Evolutionary conservation across 345 rosid genomes (phyloP), one percentile per base, ranked within the genome.

Genomic region (Crucihimalaya himalaica): DNA sequence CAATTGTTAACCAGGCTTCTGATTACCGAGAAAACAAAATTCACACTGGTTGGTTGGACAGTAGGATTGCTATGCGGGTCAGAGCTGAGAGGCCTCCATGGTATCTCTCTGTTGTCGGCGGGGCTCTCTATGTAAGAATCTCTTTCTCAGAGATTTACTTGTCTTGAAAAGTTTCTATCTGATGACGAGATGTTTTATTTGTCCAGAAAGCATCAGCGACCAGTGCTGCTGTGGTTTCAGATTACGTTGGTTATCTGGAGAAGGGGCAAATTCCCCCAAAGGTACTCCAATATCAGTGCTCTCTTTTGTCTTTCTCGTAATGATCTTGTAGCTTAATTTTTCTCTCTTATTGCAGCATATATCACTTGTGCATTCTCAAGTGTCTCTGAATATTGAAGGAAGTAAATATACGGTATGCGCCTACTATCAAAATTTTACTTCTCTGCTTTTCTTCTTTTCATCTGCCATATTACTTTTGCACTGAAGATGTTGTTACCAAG

Each of bases 201-300:
- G 40, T 74, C 56, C 89, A 96, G 99, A 90, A 96, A 96, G 99
- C 99, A 72, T 86, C 91, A 37, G 86, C 96, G 21, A 92, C 90
- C 81, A 90, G 99, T 69, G 96, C 98, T 21, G 99, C 99, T 70
- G 79, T 85, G 78, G 98, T 96, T 74, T 96, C 98, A 29, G 98
- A 96, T 87, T 96, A 96, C 64, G 68, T 96, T 72, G 99, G 99
- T 78, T 96, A 92, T 77, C 93, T 96, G 42, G 98, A 96, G 77
- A 96, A 96, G 86, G 99, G 99, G 40, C 99, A 96, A 88, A 96
- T 96, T 63, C 99, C 99, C 73, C 99, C 99, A 68, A 96, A 90
- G 99, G 99, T 96, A 79, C 53, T 11, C 46, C 20, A 27, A 19
- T 29, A 53, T 18, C 68, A 28, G 50, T 25, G 4, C 40, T 25